Conservation (phyloP, 2,329 filamentous ascomycete species). For the Fusarium sambucinum region DNA sequence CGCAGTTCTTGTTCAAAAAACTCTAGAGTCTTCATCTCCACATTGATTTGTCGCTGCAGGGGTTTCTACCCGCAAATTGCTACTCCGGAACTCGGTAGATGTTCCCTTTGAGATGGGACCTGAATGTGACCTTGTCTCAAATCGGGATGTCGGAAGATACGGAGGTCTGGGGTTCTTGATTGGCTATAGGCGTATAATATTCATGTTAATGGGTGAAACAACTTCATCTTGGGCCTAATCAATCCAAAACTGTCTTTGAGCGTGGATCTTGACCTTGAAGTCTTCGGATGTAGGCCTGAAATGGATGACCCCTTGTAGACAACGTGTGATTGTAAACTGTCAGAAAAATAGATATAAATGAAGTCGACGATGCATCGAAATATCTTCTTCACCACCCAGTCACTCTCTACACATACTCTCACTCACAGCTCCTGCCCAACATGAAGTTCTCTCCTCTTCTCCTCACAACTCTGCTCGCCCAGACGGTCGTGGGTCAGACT, state of each 20-base stretch:
- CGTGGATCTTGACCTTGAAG: not conserved
- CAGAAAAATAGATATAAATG: constrained; percentile 28
- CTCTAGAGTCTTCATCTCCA: not conserved
- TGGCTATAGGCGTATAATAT: not conserved
- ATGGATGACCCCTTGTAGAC: constrained; percentile 3
- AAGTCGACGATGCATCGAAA: not conserved
- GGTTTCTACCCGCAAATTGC: constrained; percentile 2
- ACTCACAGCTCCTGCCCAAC: not conserved
- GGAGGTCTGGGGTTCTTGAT: constrained; percentile 30
- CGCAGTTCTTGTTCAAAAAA: not conserved
- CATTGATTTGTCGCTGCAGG: not conserved
- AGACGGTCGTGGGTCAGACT: constrained; percentile 51
- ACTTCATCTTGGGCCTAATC: constrained; percentile 1
- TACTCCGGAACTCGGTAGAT: constrained; percentile 21
- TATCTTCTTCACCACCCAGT: not conserved
- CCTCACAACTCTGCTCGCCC: constrained; percentile 17
- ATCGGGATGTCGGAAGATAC: constrained; percentile 19
- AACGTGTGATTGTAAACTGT: not conserved
- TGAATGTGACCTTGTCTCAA: constrained; percentile 3
- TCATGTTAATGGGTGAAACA: not conserved
- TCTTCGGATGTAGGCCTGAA: constrained; percentile 13
- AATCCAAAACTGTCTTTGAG: not conserved
- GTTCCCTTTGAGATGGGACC: constrained; percentile 1
- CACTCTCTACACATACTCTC: not conserved
- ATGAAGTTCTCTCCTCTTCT: constrained; percentile 24